Evolutionary conservation across 2,329 filamentous ascomycete species (phyloP), one percentile per base, ranked within the genome.

Genomic region (Neonectria hederae): DNA sequence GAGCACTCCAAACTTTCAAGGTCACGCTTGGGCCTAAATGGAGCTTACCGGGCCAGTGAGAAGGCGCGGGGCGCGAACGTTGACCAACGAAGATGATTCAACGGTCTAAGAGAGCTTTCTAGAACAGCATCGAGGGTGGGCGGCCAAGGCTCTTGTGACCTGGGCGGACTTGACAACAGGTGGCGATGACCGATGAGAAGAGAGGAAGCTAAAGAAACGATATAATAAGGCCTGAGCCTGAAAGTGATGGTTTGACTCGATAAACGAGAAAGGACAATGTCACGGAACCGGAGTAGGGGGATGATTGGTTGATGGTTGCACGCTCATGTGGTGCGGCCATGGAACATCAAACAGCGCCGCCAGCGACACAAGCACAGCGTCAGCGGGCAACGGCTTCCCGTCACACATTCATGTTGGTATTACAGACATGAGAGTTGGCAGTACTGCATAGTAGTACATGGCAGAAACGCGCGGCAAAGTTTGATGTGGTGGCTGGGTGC

Each of bases 241-340:
- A 24, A 14, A 48, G 5, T 40, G 17, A 22, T 43, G 11, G 28
- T 57, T 57, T 22, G 30, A 19, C 45, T 35, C 21, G 38, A 22
- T 17, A 30, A 2, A 42, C n/a, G n/a, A 32, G 52, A 43, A 26
- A 21, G 24, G 13, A 9, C 11, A 14, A n/a, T 11, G 30, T 32
- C 10, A 54, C 21, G 13, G n/a, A 28, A 46, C 49, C 19, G n/a
- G 45, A 9, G 30, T 35, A 46, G 35, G 21, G 46, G 48, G n/a
- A 54, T 58, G 60, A 54, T 59, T 59, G 54, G 60, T 14, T 35
- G n/a, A 24, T 40, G n/a, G 32, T n/a, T 22, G 57, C 35, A 59
- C 56, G 53, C 54, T 30, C 17, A 58, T n/a, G 32, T 35, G 26
- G 22, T 55, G 22, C 9, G 21, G 24, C 35, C 26, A 54, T 52